Percentiles rank a stretch among this genome's conserved stretches.
phyloP scores from a whole-genome alignment of 2,329 filamentous ascomycete genomes.

The Neurospora crassa region DNA sequence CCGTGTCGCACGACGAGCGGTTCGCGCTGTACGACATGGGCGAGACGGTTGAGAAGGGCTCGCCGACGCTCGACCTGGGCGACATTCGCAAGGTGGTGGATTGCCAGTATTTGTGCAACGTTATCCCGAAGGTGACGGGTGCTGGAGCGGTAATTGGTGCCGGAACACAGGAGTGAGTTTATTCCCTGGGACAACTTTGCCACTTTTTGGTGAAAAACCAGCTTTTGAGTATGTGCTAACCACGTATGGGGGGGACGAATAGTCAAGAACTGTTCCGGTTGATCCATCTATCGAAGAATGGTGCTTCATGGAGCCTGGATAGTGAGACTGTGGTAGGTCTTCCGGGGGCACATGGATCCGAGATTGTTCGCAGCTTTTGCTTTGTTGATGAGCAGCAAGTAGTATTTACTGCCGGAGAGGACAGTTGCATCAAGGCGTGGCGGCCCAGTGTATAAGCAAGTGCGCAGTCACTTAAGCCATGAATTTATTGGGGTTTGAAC shows the following conservation, averaged over 20 bases:
- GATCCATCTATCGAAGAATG: slow-evolving; percentile 45
- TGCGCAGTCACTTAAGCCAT: not conserved
- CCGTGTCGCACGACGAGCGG: slow-evolving; percentile 69
- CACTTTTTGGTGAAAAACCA: not conserved
- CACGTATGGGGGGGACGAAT: slow-evolving; percentile 3
- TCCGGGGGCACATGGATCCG: slow-evolving; percentile 51
- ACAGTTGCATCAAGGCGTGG: slow-evolving; percentile 50
- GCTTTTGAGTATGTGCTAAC: not conserved
- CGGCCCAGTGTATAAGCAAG: slow-evolving; percentile 24
- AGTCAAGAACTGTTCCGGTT: slow-evolving; percentile 51
- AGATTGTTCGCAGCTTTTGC: slow-evolving; percentile 55
- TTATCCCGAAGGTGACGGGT: slow-evolving; percentile 50
- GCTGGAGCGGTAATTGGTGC: slow-evolving; percentile 51
- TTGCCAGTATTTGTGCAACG: slow-evolving; percentile 66
- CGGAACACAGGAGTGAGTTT: slow-evolving; percentile 56
- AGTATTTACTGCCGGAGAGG: slow-evolving; percentile 50
- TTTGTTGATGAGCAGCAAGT: slow-evolving; percentile 51
- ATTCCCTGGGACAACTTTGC: not conserved
- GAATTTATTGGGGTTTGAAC: not conserved
- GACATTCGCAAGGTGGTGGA: slow-evolving; percentile 56
- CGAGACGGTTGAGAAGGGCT: slow-evolving; percentile 51
- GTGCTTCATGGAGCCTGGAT: slow-evolving; percentile 43
- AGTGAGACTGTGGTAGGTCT: slow-evolving; percentile 48
- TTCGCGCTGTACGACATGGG: slow-evolving; percentile 63
- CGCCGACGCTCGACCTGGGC: slow-evolving; percentile 50